Percentiles rank a stretch among this genome's conserved stretches.
These are phyloP conservation scores for Fragaria nilgerrensis DNA, from an alignment of 306 rosid species.

Conservation along the genomic window DNA sequence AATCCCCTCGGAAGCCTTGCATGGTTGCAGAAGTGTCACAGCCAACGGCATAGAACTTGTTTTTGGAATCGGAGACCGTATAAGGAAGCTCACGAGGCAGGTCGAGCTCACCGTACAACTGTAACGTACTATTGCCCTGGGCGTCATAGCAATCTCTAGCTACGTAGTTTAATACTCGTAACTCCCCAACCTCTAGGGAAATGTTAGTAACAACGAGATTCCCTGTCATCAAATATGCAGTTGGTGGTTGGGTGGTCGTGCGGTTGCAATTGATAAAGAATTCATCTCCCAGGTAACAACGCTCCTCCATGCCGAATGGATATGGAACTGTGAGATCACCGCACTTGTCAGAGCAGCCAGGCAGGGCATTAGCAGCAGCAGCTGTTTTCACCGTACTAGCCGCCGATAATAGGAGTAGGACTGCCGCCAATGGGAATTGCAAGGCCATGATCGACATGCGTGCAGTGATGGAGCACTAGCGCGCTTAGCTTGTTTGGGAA, in stretches of 20 bases:
- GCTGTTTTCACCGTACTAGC: not conserved
- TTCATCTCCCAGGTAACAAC: not conserved
- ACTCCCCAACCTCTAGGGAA: not conserved
- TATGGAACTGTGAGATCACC: conserved; percentile 7
- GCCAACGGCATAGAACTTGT: conserved; percentile 9
- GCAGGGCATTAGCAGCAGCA: not conserved
- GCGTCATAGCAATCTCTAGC: too few relatives aligned
- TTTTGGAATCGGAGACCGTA: not conserved
- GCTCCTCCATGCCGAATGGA: not conserved
- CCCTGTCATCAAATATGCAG: rapidly evolving
- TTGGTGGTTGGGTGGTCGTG: not conserved
- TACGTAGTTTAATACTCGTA: not conserved
- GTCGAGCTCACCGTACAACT: rapidly evolving
- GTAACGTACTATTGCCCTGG: too few relatives aligned
- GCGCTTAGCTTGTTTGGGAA: too few relatives aligned
- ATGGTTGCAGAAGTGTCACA: not conserved
- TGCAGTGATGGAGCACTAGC: too few relatives aligned
- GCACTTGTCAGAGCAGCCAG: not conserved
- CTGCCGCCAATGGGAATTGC: too few relatives aligned
- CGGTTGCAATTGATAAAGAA: not conserved
- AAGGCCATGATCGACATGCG: too few relatives aligned
- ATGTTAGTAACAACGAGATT: not conserved
- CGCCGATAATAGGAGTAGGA: too few relatives aligned
- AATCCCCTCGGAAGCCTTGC: not conserved
- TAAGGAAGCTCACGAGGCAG: not conserved